Evolutionary conservation across 2,329 filamentous ascomycete species (phyloP).

Genomic region (Apiospora hydei): DNA sequence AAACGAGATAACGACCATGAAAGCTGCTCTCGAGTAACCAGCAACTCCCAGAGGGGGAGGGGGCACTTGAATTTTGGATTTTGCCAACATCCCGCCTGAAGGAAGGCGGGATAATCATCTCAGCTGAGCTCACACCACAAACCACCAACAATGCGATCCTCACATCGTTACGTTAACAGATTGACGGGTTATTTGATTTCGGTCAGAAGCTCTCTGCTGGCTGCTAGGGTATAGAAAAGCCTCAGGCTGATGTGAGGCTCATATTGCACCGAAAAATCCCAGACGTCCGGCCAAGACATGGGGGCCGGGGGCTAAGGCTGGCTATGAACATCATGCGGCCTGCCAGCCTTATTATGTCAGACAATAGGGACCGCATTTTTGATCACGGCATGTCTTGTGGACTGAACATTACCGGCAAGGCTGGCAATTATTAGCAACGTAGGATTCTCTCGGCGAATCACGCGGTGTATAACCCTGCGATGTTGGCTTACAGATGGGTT

Average conservation of each 20-base stretch:
- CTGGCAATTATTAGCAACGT: neutral
- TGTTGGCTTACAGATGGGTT: neutral
- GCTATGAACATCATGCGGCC: neutral
- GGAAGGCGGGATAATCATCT: too few relatives aligned
- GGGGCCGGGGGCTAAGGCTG: neutral
- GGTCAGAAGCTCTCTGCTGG: too few relatives aligned
- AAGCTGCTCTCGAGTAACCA: too few relatives aligned
- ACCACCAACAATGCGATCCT: too few relatives aligned
- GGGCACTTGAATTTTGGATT: too few relatives aligned
- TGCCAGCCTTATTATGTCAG: neutral
- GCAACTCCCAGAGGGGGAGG: too few relatives aligned
- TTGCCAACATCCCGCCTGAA: too few relatives aligned
- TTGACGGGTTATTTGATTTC: too few relatives aligned
- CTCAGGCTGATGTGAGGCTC: neutral
- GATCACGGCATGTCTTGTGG: neutral
- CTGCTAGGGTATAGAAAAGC: too few relatives aligned
- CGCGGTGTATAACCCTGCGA: neutral
- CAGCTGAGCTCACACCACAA: too few relatives aligned
- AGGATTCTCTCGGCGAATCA: neutral
- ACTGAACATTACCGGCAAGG: neutral
- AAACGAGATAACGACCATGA: too few relatives aligned
- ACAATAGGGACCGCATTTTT: neutral
- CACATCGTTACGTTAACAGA: too few relatives aligned
- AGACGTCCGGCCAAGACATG: neutral
- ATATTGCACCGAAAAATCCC: neutral